Base-by-base conservation (phyloP, 805 yeast species). In the Maudiozyma bulderi region DNA sequence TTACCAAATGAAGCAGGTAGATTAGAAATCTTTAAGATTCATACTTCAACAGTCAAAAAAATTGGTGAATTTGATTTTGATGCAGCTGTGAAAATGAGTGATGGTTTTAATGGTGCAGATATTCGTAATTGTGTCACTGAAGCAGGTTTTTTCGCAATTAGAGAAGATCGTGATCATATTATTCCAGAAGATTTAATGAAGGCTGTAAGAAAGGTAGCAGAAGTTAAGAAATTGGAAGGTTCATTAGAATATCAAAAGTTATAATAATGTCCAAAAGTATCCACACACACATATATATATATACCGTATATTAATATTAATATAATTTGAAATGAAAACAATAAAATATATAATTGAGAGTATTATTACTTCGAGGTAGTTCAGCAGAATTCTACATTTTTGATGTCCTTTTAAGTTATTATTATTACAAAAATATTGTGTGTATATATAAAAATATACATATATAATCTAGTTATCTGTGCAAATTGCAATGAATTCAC, bases 21-120 rank as follows among this genome's bases (percentile, higher is more conserved):
- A 61, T 73, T 89, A 52, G 96, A 91, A 66, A 83, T 91, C 57
- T 88, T 89, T 73, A 93, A 91, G 71, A 93, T 91, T 63, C 98
- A 91, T 68, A 81, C 95, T 1, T 68, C 87, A 15, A 80, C 82
- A 50, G 93, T 91, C 41, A 77, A 84, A 51, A 91, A 91, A 65
- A 84, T 82, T 54, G 99, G 99, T 54, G 98, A 93, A 57, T 86
- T 93, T 67, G 99, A 93, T 72, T 89, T 87, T 60, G 98, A 93
- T 71, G 95, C 96, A 13, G 85, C 88, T 35, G 98, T 91, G 39
- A 93, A 93, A 73, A 93, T 93, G 98, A 85, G 95, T 68, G 99
- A 91, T 70, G 98, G 98, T 2, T 93, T 93, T 72, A 91, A 91
- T 69, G 99, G 99, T 73, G 98, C 98, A 6, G 99, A 91, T 76